A percentile compares a stretch with the other conserved stretches of the same genome.
Conservation (phyloP, 352 stramenopile genomes). For the Phytopythium ostracodes region DNA sequence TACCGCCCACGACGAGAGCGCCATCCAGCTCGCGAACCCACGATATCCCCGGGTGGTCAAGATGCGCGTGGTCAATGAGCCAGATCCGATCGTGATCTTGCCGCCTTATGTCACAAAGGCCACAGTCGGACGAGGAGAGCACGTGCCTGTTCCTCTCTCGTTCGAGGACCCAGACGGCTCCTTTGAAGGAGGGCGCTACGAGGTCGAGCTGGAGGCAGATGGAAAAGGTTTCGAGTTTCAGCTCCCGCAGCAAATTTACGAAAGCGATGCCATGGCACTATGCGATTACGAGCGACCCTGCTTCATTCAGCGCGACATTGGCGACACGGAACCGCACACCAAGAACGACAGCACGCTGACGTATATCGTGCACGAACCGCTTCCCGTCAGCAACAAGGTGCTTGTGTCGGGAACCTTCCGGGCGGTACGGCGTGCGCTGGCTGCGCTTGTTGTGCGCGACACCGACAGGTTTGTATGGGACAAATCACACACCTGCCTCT, state of each 20-base stretch:
- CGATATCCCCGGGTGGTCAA: slow-evolving; percentile 26
- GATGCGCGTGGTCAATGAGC: slow-evolving; percentile 46
- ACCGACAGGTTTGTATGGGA: slow-evolving; percentile 16
- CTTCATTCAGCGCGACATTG: background rate
- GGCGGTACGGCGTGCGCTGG: slow-evolving; percentile 28
- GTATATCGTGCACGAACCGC: slow-evolving; percentile 18
- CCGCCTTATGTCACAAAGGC: slow-evolving; percentile 35
- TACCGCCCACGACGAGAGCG: slow-evolving; percentile 6
- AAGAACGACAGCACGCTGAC: slow-evolving; percentile 9
- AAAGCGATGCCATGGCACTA: slow-evolving; percentile 48
- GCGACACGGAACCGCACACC: background rate
- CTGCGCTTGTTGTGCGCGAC: slow-evolving; percentile 35
- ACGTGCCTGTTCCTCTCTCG: slow-evolving; percentile 27
- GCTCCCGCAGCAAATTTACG: slow-evolving; percentile 36
- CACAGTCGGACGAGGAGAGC: slow-evolving; percentile 15
- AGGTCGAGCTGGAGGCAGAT: slow-evolving; percentile 36
- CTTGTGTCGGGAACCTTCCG: slow-evolving; percentile 36
- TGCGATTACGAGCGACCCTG: slow-evolving; percentile 53
- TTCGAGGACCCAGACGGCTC: slow-evolving; percentile 56
- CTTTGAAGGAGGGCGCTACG: slow-evolving; percentile 26
- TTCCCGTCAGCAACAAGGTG: slow-evolving; percentile 39
- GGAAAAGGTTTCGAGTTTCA: slow-evolving; percentile 32
- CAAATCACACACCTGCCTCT: slow-evolving; percentile 21
- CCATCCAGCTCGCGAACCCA: slow-evolving; percentile 11
- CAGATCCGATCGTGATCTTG: slow-evolving; percentile 40